Base-by-base conservation (phyloP, 345 rosid genomes). In the Abelmoschus esculentus region DNA sequence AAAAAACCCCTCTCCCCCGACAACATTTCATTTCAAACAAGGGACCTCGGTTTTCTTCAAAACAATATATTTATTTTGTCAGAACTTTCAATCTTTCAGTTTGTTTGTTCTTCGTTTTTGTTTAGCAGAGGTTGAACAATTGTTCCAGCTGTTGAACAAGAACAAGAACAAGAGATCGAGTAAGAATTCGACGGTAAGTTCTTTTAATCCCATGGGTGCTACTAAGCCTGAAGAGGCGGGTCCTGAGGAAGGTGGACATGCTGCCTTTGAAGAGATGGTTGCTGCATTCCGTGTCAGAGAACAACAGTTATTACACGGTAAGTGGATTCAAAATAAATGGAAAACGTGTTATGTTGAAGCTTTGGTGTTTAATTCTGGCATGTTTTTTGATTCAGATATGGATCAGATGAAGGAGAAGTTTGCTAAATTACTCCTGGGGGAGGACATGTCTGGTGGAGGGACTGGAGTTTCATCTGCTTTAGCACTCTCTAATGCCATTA, bases 381-480 rank as follows among this genome's bases (percentile, higher is more conserved):
- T 58, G 56, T 7, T 80, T 75, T 49, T 68, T 74, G 56, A 55
- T 67, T 54, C 78, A 89, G 90, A 85, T 44, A 67, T 70, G 77
- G 86, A 88, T 34, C 84, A 84, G 79, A 82, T 88, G 88, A 85
- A 80, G 83, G 90, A 88, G 46, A 84, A 76, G 22, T 86, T 88
- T 64, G 78, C 82, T 3, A 88, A 88, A 77, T 73, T 88, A 75
- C 80, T 88, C 36, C 60, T 86, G 72, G 93, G 90, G 26, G 90
- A 88, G 73, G 90, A 88, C 52, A 88, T 86, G 82, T 88, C 93
- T 3, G 86, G 93, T 50, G 90, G 90, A 62, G 93, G 93, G 60
- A 88, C 85, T 66, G 90, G 93, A 55, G 89, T 88, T 50, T 82
- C 90, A 17, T 88, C 93, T 6, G 93, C 93, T 62, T 82, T 88